Base-by-base conservation (phyloP, 2,329 filamentous ascomycete species). In the Lachnellula willkommii region DNA sequence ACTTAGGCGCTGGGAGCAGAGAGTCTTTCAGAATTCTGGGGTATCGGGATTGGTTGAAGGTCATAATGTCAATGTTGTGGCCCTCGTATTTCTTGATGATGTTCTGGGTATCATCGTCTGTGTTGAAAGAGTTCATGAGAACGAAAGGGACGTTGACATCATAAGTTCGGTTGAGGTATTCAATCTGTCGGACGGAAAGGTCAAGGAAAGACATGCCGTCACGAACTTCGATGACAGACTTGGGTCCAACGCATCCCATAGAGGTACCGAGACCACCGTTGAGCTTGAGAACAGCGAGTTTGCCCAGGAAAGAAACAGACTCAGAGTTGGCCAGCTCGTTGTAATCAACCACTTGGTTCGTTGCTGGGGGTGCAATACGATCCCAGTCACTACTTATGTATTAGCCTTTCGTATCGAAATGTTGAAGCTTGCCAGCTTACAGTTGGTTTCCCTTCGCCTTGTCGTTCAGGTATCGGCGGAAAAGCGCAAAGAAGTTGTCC, bases 41-140 rank as follows among this genome's bases (percentile, higher is more conserved):
- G 81, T 97, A 99, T 69, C 92, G 85, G 63, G 94, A 99, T 79
- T 99, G 94, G 83, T 99, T 99, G 87, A 99, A 99, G 73, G 94
- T 97, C 73, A 97, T 82, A 74, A 99, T 97, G 73, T 99, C 94
- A 71, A 99, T 95, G 74, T 96, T 96, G 84, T 99, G 94, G 63
- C 94, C 94, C 80, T 99, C 93, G 78, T 97, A 99, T 82, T 99
- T 99, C 86, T 99, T 99, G 81, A 99, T 99, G 77, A 99, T 99
- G 76, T 90, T 91, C 61, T 92, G 91, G 51, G 94, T 99, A 72
- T 99, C 94, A 69, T 93, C 85, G 74, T 99, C 92, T 73, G 94
- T 99, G 84, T 99, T 99, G 89, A 99, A 99, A 54, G 94, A 97
- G 87, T 99, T 99, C 94, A 99, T 99, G 68, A 99, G 87, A 66